These are phyloP conservation scores for Fonsecaea pugnacius DNA, from an alignment of 2,329 filamentous ascomycete species.

Conservation along the genomic window DNA sequence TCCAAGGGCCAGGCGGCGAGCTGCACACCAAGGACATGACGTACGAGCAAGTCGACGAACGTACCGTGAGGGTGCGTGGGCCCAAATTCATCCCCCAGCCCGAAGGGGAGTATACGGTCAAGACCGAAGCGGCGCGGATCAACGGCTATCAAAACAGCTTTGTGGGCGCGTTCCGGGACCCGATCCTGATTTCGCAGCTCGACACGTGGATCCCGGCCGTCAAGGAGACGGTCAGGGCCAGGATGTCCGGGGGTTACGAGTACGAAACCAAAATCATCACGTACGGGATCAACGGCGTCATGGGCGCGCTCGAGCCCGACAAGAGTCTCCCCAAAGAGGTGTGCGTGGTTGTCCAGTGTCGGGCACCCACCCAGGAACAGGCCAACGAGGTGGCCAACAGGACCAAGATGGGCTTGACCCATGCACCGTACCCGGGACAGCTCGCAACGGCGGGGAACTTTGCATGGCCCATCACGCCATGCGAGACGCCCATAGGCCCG, in stretches of 20 bases:
- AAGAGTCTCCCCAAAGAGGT: slow-evolving; percentile 39
- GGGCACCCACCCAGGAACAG: slow-evolving; percentile 52
- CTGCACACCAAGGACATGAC: slow-evolving; percentile 48
- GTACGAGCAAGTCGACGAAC: slow-evolving; percentile 51
- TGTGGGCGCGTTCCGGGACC: slow-evolving; percentile 54
- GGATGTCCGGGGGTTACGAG: slow-evolving; percentile 39
- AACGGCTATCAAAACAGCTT: slow-evolving; percentile 53
- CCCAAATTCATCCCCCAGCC: slow-evolving; percentile 45
- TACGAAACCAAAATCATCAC: slow-evolving; percentile 47
- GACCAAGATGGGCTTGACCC: slow-evolving; percentile 50
- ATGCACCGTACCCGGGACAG: slow-evolving; percentile 56
- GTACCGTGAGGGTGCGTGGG: slow-evolving; percentile 44
- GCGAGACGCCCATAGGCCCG: slow-evolving; percentile 46
- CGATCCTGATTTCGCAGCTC: slow-evolving; percentile 52
- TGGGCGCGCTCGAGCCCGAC: slow-evolving; percentile 42
- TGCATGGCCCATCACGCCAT: slow-evolving; percentile 42
- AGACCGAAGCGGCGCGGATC: slow-evolving; percentile 54
- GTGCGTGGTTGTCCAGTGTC: slow-evolving; percentile 54
- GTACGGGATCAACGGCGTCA: slow-evolving; percentile 54
- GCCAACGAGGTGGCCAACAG: slow-evolving; percentile 51
- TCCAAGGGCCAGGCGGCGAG: slow-evolving; percentile 54
- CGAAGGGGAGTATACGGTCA: slow-evolving; percentile 49
- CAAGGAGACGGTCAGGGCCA: slow-evolving; percentile 32
- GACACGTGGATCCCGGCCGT: slow-evolving; percentile 44
- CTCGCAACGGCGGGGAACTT: slow-evolving; percentile 60